Evolutionary conservation across 768 basidiomycete species (phyloP).

Genomic region (Neoboletus brunneissimus): DNA sequence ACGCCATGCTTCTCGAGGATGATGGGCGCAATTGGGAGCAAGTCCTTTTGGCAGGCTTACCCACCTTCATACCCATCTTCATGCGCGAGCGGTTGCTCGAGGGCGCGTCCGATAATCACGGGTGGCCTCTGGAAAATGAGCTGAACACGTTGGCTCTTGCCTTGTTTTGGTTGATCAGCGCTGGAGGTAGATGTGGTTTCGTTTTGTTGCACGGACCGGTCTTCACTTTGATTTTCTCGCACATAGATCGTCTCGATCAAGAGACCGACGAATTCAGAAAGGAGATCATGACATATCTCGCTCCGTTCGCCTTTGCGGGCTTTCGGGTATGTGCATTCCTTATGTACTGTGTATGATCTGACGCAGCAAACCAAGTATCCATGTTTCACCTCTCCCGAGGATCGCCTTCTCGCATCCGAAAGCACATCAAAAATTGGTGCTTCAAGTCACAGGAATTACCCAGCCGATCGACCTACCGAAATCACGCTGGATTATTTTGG

Average conservation of each 20-base stretch:
- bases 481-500: constrained; percentile 46
- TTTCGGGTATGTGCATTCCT: constrained; percentile 42
- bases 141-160: constrained; percentile 45
- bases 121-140: constrained; percentile 50
- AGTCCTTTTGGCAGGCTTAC: constrained; percentile 43
- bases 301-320: constrained; percentile 48
- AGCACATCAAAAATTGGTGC: constrained; percentile 11
- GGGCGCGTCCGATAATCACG: constrained; percentile 37
- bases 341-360: constrained; percentile 3
- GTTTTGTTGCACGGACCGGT: neutral
- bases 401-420: constrained; percentile 24
- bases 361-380: constrained; percentile 29
- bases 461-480: constrained; percentile 29
- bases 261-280: constrained; percentile 35
- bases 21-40: constrained; percentile 48
- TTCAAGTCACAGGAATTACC: constrained; percentile 28
- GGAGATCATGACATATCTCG: constrained; percentile 37
- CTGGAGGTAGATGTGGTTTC: constrained; percentile 19
- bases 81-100: constrained; percentile 40
- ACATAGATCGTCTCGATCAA: constrained; percentile 21
- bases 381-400: constrained; percentile 40
- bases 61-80: constrained; percentile 39
- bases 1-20: constrained; percentile 58
- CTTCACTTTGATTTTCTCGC: neutral
- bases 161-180: constrained; percentile 47